A percentile compares a stretch with the other conserved stretches of the same genome.
These are phyloP conservation scores for Pseudozyma thailandica DNA, from an alignment of 1,284 basidiomycete genomes.

Conservation along the genomic window DNA sequence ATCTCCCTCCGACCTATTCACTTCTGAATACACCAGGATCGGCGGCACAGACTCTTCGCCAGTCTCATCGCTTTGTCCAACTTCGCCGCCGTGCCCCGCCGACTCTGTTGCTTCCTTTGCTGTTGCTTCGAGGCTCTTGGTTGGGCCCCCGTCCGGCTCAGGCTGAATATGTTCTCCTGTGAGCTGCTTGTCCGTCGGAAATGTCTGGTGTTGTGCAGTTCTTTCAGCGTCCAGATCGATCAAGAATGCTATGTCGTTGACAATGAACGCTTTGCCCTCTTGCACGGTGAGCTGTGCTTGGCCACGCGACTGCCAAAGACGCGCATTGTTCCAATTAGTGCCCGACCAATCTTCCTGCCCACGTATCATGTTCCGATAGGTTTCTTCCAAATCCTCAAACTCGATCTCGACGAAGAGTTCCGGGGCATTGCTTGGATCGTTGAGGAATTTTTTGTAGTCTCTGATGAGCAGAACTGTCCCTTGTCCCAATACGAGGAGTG, in stretches of 20 bases:
- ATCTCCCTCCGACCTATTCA: background rate
- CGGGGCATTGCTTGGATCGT: constrained; percentile 15
- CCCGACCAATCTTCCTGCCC: constrained; percentile 11
- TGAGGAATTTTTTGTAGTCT: constrained; percentile 51
- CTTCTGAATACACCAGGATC: constrained; percentile 13
- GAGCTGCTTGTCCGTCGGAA: background rate
- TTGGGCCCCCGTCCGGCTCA: too few species aligned
- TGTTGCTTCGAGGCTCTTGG: background rate
- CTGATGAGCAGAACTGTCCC: constrained; percentile 49
- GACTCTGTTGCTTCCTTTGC: background rate
- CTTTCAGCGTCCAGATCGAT: constrained; percentile 10
- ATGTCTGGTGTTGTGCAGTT: background rate
- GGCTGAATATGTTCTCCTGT: background rate
- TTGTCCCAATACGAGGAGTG: constrained; percentile 55
- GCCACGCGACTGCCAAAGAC: constrained; percentile 27
- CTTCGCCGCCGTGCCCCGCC: background rate
- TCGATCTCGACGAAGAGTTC: constrained; percentile 41
- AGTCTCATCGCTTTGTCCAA: background rate
- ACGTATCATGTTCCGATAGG: constrained; percentile 4
- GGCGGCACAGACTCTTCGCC: constrained; percentile 4
- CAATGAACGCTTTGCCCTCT: constrained; percentile 41
- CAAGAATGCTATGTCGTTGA: constrained; percentile 24
- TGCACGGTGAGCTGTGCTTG: constrained; percentile 46
- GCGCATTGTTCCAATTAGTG: constrained; percentile 28
- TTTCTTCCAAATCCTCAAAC: constrained; percentile 24